Conservation (phyloP, 2,329 filamentous ascomycete species). For the Coniochaeta ligniaria region DNA sequence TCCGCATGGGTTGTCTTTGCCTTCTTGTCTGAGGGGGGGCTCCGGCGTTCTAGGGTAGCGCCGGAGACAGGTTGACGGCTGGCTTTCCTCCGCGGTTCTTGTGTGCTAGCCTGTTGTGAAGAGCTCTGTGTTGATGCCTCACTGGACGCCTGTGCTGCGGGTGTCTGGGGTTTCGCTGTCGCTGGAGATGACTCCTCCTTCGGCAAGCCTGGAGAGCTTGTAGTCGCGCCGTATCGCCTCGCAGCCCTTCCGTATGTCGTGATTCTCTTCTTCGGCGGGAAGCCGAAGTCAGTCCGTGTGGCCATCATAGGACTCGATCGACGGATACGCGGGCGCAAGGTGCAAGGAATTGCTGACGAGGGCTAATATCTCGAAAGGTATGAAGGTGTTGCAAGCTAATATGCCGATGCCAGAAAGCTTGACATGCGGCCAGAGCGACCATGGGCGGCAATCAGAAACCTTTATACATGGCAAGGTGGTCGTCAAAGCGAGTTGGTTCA, state of each 20-base stretch:
- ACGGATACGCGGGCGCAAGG: background rate
- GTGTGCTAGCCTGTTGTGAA: background rate
- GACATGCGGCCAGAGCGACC: background rate
- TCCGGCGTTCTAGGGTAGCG: background rate
- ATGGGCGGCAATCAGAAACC: background rate
- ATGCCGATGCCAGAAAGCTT: background rate
- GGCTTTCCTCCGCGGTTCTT: background rate
- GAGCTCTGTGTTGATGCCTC: background rate
- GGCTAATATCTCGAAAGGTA: background rate
- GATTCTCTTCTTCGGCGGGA: constrained; percentile 19
- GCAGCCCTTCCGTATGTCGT: constrained; percentile 22
- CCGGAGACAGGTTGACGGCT: background rate
- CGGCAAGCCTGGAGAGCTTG: background rate
- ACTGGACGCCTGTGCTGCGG: background rate
- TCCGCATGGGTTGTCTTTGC: background rate
- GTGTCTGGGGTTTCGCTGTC: background rate
- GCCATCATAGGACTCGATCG: constrained; percentile 10
- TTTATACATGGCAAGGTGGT: background rate
- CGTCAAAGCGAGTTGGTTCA: background rate
- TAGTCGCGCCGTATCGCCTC: constrained; percentile 10
- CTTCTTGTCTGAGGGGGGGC: background rate
- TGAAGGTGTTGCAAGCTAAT: background rate
- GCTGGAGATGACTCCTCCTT: background rate
- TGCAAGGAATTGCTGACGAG: background rate
- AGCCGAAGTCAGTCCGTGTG: constrained; percentile 10